Evolutionary conservation across 345 rosid species (phyloP).

Genomic region (Heritiera littoralis): DNA sequence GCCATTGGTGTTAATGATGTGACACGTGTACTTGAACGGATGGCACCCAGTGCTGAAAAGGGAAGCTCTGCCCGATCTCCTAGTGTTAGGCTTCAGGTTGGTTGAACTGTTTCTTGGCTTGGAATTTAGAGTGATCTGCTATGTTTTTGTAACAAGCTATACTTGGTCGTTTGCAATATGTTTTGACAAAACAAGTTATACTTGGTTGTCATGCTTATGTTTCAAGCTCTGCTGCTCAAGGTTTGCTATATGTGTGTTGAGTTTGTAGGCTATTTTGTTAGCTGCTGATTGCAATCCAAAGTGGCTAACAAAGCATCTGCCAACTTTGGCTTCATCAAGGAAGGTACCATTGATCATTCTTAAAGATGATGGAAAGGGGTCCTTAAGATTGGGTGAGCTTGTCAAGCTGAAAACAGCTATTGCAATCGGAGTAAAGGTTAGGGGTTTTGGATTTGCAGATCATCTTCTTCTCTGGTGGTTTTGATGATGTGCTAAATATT

Average conservation of each 20-base stretch:
- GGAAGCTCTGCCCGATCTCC: conserved; percentile 24
- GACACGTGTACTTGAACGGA: conserved; percentile 64
- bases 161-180: no score
- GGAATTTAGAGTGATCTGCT: conserved; percentile 23
- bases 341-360: conserved; percentile 46
- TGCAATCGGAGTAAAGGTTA: conserved; percentile 33
- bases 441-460: neutral
- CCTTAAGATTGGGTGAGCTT: conserved; percentile 56
- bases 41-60: conserved; percentile 35
- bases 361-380: conserved; percentile 27
- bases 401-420: conserved; percentile 54
- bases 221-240: neutral
- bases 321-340: conserved; percentile 50
- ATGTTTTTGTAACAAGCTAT: no score
- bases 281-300: conserved; percentile 65
- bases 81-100: conserved; percentile 51
- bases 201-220: neutral
- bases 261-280: conserved; percentile 49
- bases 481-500: neutral
- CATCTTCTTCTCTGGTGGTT: neutral
- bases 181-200: no score
- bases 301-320: conserved; percentile 59
- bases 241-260: neutral
- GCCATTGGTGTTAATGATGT: conserved; percentile 73
- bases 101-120: conserved; percentile 27